These are phyloP conservation scores for Zygosaccharomyces pseudorouxii DNA, from an alignment of 805 yeast species.

Conservation along the genomic window DNA sequence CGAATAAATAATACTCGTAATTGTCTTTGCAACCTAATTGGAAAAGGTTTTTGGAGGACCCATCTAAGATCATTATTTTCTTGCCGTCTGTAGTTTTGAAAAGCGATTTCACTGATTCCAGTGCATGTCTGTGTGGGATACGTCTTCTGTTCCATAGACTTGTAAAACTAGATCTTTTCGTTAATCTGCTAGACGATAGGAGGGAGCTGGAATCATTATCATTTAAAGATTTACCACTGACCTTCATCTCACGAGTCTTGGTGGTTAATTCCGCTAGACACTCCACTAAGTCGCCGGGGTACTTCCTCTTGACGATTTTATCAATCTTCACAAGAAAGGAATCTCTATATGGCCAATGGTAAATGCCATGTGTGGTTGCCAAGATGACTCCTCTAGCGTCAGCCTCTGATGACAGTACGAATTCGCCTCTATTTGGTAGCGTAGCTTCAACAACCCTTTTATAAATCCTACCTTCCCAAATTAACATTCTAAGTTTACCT, in stretches of 20 bases:
- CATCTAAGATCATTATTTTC: conserved; percentile 21
- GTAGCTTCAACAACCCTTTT: conserved; percentile 23
- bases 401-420: conserved; percentile 18
- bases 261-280: conserved; percentile 19
- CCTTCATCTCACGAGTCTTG: conserved; percentile 1
- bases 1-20: conserved; percentile 14
- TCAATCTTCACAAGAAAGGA: conserved; percentile 18
- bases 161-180: conserved; percentile 20
- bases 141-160: conserved; percentile 19
- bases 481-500: conserved; percentile 23
- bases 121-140: background rate
- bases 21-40: conserved; percentile 10
- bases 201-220: conserved; percentile 11
- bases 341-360: conserved; percentile 23
- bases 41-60: conserved; percentile 17
- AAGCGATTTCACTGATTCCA: conserved; percentile 12
- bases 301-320: conserved; percentile 19
- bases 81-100: conserved; percentile 14
- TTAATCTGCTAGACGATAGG: conserved; percentile 11
- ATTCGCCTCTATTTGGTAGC: conserved; percentile 20
- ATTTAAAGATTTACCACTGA: background rate
- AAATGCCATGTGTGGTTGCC: conserved; percentile 22
- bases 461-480: conserved; percentile 31
- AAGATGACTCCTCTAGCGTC: conserved; percentile 19
- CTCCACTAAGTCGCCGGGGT: conserved; percentile 20